These are phyloP conservation scores for Septoria petroselini DNA, from an alignment of 2,329 filamentous ascomycete genomes.

Conservation along the genomic window DNA sequence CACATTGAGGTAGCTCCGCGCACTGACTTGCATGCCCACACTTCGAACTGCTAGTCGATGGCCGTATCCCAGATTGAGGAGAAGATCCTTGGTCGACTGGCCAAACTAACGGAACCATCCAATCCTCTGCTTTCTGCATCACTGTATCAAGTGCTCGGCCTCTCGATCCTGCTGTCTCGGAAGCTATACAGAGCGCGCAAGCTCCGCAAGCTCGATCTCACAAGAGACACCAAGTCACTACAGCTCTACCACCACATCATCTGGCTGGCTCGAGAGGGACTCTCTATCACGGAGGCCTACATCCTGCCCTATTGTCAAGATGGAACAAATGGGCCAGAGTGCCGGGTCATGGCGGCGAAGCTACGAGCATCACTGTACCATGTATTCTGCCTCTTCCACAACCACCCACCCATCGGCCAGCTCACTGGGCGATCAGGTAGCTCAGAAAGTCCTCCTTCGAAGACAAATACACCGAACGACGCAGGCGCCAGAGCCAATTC, in stretches of 20 bases:
- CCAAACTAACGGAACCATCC: slow-evolving; percentile 71
- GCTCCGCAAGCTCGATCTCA: slow-evolving; percentile 74
- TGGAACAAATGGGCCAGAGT: slow-evolving; percentile 69
- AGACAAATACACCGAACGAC: slow-evolving; percentile 18
- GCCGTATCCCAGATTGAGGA: slow-evolving; percentile 96
- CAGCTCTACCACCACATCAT: slow-evolving; percentile 87
- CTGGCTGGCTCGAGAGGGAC: slow-evolving; percentile 89
- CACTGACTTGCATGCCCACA: neutral
- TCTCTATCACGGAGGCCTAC: slow-evolving; percentile 80
- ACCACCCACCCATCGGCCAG: slow-evolving; percentile 72
- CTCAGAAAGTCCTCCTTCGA: slow-evolving; percentile 29
- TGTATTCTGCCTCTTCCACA: slow-evolving; percentile 94
- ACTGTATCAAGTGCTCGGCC: slow-evolving; percentile 85
- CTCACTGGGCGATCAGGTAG: slow-evolving; percentile 39
- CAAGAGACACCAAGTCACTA: slow-evolving; percentile 73
- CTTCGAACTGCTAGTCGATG: slow-evolving; percentile 54
- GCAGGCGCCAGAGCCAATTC: slow-evolving; percentile 18
- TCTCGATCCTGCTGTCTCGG: slow-evolving; percentile 82
- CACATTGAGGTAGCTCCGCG: too few relatives aligned
- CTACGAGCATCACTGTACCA: slow-evolving; percentile 92
- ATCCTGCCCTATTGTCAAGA: slow-evolving; percentile 71
- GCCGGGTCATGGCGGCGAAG: slow-evolving; percentile 88
- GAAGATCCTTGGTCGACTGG: slow-evolving; percentile 89
- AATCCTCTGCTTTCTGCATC: slow-evolving; percentile 77
- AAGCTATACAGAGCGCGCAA: slow-evolving; percentile 81